phyloP scores from a whole-genome alignment of 441 rosid genomes.

The Erodium moschatum region DNA sequence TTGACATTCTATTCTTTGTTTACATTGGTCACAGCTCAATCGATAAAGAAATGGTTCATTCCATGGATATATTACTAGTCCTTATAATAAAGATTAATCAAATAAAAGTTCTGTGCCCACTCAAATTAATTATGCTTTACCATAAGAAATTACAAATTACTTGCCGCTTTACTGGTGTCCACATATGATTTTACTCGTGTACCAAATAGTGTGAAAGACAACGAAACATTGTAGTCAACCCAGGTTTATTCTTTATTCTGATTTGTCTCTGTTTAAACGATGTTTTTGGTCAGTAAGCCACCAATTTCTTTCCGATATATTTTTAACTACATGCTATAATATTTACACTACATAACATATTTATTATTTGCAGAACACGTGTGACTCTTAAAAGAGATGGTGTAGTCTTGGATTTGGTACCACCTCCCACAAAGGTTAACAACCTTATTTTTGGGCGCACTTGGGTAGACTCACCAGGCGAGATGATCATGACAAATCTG shows the following conservation, averaged over 20 bases:
- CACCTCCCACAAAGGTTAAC: conserved; percentile 87
- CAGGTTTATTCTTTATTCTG: background rate
- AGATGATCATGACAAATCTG: conserved; percentile 84
- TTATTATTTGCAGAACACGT: conserved; percentile 50
- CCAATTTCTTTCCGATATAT: background rate
- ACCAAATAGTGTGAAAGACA: background rate
- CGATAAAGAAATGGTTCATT: background rate
- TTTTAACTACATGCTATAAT: background rate
- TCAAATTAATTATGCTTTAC: no score
- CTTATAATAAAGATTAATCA: no score
- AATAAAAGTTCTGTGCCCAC: no score
- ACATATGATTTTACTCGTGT: background rate
- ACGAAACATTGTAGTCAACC: background rate
- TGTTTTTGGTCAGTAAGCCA: background rate
- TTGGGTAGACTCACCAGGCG: conserved; percentile 91
- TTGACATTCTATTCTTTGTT: background rate
- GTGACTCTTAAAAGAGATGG: conserved; percentile 88
- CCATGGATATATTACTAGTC: no score
- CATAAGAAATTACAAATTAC: background rate
- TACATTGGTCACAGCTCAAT: background rate
- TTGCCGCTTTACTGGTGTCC: background rate
- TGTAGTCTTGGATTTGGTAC: conserved; percentile 81
- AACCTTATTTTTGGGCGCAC: conserved; percentile 94
- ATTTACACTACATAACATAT: background rate
- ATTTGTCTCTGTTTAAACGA: background rate